phyloP scores from a whole-genome alignment of 148 eudicot species.

The Pharnaceum exiguum region DNA sequence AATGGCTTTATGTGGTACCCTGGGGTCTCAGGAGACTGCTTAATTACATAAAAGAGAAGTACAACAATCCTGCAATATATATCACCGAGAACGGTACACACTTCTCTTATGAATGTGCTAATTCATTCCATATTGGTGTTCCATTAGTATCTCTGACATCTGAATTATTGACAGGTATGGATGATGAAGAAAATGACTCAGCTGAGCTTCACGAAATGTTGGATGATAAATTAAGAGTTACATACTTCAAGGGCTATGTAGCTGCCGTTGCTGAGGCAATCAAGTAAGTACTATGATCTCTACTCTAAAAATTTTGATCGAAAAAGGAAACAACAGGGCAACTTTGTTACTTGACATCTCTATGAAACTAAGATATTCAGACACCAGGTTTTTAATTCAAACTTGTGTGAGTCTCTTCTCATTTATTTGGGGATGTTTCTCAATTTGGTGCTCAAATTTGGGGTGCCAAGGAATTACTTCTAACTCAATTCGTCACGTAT shows the following conservation, averaged over 20 bases:
- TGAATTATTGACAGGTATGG: conserved; percentile 63
- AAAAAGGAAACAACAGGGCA: too few species aligned
- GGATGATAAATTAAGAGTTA: conserved; percentile 70
- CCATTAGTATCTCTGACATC: conserved; percentile 5
- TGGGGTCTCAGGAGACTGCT: conserved; percentile 73
- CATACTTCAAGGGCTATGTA: conserved; percentile 67
- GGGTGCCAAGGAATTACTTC: too few species aligned
- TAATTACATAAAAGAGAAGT: conserved; percentile 41
- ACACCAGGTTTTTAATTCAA: too few species aligned
- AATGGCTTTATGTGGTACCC: conserved; percentile 85
- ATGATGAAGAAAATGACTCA: conserved; percentile 50
- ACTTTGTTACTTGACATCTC: too few species aligned
- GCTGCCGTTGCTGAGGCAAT: conserved; percentile 62
- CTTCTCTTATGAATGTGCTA: too few species aligned
- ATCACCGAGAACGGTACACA: conserved; percentile 70
- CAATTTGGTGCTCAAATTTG: too few species aligned
- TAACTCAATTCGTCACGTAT: too few species aligned
- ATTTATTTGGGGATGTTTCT: too few species aligned
- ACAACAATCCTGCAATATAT: conserved; percentile 63
- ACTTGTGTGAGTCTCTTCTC: too few species aligned
- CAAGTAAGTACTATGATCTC: too few species aligned
- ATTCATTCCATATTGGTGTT: neutral
- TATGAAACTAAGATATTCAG: too few species aligned
- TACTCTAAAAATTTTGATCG: too few species aligned
- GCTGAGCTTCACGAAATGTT: conserved; percentile 58